phyloP scores from a whole-genome alignment of 2,329 filamentous ascomycete genomes.

The Penicillium sp. region DNA sequence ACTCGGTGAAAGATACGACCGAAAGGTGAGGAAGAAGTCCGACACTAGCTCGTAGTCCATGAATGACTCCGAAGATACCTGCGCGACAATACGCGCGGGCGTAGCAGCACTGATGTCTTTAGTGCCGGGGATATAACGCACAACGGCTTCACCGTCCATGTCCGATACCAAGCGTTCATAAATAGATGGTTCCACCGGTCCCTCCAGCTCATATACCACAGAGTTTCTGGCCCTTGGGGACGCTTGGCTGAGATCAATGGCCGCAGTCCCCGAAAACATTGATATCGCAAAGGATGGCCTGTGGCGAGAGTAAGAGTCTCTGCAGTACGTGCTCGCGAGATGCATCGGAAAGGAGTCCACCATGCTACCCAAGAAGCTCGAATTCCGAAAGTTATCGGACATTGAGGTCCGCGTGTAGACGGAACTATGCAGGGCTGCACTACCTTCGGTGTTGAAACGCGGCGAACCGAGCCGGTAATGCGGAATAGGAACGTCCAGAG shows the following conservation, averaged over 20 bases:
- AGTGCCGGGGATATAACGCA: slow-evolving; percentile 69
- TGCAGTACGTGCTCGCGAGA: slow-evolving; percentile 23
- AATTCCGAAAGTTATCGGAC: slow-evolving; percentile 65
- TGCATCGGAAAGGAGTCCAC: slow-evolving; percentile 21
- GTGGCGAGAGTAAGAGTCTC: slow-evolving; percentile 23
- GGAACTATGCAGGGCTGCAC: slow-evolving; percentile 73
- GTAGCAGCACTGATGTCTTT: slow-evolving; percentile 83
- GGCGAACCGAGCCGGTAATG: slow-evolving; percentile 79
- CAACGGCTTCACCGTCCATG: slow-evolving; percentile 75
- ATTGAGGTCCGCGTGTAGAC: slow-evolving; percentile 64
- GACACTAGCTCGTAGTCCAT: slow-evolving; percentile 95
- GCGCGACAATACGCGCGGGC: slow-evolving; percentile 82
- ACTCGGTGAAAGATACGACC: slow-evolving; percentile 71
- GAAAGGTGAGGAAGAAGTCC: slow-evolving; percentile 95
- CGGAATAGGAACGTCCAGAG: slow-evolving; percentile 72
- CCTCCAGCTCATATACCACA: slow-evolving; percentile 51
- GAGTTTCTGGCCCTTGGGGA: slow-evolving; percentile 37
- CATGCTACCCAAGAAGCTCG: slow-evolving; percentile 49
- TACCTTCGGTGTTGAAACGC: slow-evolving; percentile 71
- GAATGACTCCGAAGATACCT: slow-evolving; percentile 93
- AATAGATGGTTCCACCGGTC: slow-evolving; percentile 60
- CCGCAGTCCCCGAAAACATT: slow-evolving; percentile 34
- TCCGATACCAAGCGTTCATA: slow-evolving; percentile 77
- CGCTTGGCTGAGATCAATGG: slow-evolving; percentile 30
- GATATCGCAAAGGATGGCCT: slow-evolving; percentile 37